phyloP scores from a whole-genome alignment of 768 basidiomycete species.

The Lentinus tigrinus region DNA sequence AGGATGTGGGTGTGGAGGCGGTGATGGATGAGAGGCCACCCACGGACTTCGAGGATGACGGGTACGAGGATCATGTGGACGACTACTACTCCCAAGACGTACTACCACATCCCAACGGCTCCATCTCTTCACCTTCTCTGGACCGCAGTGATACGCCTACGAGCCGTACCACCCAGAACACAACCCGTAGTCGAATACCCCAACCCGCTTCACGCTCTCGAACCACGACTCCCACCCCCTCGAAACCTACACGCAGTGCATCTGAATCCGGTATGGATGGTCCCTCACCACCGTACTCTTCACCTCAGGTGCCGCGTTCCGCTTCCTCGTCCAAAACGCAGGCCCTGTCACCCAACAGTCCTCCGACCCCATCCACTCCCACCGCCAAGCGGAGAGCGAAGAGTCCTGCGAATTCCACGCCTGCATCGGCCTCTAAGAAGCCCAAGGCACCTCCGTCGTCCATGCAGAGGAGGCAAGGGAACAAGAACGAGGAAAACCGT shows the following conservation, averaged over 20 bases:
- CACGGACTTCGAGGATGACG: constrained; percentile 61
- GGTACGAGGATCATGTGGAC: constrained; percentile 40
- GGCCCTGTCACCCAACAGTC: constrained; percentile 5
- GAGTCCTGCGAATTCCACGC: constrained; percentile 44
- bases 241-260: constrained; percentile 34
- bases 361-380: constrained; percentile 19
- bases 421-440: constrained; percentile 39
- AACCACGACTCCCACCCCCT: constrained; percentile 42
- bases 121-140: constrained; percentile 19
- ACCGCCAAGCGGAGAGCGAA: constrained; percentile 43
- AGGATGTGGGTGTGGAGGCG: constrained; percentile 47
- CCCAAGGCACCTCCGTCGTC: constrained; percentile 34
- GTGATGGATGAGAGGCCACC: constrained; percentile 76
- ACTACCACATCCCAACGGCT: constrained; percentile 19
- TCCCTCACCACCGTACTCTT: constrained; percentile 14
- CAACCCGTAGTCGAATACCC: constrained; percentile 21
- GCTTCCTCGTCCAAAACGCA: constrained; percentile 17
- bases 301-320: constrained; percentile 20
- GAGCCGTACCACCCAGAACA: constrained; percentile 12
- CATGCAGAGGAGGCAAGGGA: constrained; percentile 28
- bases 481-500: constrained; percentile 46
- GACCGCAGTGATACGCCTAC: constrained; percentile 26
- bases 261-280: constrained; percentile 32
- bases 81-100: constrained; percentile 14
- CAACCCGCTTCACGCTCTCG: constrained; percentile 41